A percentile compares a stretch with the other conserved stretches of the same genome.
phyloP scores from a whole-genome alignment of 1,284 basidiomycete species.

The Irpex lacteus region DNA sequence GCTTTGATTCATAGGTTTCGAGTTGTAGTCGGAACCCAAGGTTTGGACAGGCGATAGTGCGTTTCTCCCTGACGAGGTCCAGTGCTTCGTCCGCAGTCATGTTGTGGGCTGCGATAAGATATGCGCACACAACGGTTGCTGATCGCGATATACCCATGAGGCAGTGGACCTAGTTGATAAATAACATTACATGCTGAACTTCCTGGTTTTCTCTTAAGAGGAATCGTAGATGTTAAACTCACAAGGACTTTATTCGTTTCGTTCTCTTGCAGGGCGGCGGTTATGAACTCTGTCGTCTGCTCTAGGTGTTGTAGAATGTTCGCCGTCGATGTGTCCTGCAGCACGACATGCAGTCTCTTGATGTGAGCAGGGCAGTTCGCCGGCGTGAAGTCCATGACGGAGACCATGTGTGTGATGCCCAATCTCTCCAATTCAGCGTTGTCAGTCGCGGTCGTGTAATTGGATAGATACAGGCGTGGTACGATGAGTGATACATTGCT shows the following conservation, averaged over 20 bases:
- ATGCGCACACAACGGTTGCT: slow-evolving; percentile 52
- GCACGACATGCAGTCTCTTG: slow-evolving; percentile 32
- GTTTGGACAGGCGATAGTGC: slow-evolving; percentile 35
- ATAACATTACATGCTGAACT: not conserved
- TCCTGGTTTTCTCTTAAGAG: not conserved
- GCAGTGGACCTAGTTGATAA: slow-evolving; percentile 46
- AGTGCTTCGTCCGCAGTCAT: slow-evolving; percentile 33
- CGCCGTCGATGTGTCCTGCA: slow-evolving; percentile 29
- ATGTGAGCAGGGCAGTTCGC: slow-evolving; percentile 30
- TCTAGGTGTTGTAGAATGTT: slow-evolving; percentile 35
- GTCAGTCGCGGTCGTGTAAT: slow-evolving; percentile 52
- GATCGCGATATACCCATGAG: slow-evolving; percentile 52
- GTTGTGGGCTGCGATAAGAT: slow-evolving; percentile 40
- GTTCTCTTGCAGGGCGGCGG: slow-evolving; percentile 35
- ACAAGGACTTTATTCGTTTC: slow-evolving; percentile 59
- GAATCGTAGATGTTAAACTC: slow-evolving; percentile 19
- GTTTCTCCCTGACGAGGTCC: slow-evolving; percentile 27
- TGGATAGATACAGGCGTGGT: slow-evolving; percentile 65
- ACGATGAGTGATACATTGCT: slow-evolving; percentile 43
- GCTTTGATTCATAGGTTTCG: slow-evolving; percentile 26
- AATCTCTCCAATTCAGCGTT: slow-evolving; percentile 39
- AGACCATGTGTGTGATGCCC: slow-evolving; percentile 40
- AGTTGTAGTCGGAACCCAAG: slow-evolving; percentile 36
- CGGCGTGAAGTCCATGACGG: slow-evolving; percentile 31
- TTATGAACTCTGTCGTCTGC: slow-evolving; percentile 37